A percentile compares a stretch with the other conserved stretches of the same genome.
Conservation (phyloP, 768 basidiomycete species). For the Suillus discolor region DNA sequence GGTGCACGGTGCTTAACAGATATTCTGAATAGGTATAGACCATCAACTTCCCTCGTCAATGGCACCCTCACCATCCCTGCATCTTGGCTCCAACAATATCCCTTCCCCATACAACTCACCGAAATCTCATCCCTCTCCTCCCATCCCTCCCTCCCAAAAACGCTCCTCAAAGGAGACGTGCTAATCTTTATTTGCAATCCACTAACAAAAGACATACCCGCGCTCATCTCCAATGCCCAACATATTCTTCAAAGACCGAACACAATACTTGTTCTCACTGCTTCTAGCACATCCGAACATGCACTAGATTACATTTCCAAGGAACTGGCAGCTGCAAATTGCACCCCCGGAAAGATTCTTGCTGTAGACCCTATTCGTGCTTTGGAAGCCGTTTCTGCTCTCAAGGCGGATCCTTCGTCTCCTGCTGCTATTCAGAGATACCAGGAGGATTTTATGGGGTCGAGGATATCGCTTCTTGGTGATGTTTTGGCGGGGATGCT, state of each 20-base stretch:
- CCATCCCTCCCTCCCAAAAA: slow-evolving; percentile 18
- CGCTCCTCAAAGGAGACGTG: slow-evolving; percentile 51
- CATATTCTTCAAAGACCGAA: slow-evolving; percentile 39
- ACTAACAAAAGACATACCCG: slow-evolving; percentile 47
- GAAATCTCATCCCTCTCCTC: slow-evolving; percentile 36
- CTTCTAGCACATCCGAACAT: slow-evolving; percentile 24
- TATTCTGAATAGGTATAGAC: slow-evolving; percentile 22
- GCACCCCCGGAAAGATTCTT: slow-evolving; percentile 36
- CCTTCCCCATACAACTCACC: slow-evolving; percentile 48
- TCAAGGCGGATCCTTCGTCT: slow-evolving; percentile 50
- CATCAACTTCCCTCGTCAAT: slow-evolving; percentile 18
- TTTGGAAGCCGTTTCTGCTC: slow-evolving; percentile 47
- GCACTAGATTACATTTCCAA: slow-evolving; percentile 21
- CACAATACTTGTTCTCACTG: slow-evolving; percentile 46
- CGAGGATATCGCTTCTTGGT: slow-evolving; percentile 55
- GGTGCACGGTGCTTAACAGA: background rate
- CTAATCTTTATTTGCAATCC: slow-evolving; percentile 69
- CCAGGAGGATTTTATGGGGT: slow-evolving; percentile 62
- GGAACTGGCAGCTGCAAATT: slow-evolving; percentile 24
- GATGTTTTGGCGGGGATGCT: slow-evolving; percentile 36
- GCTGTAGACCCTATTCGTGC: slow-evolving; percentile 65
- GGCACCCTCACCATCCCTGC: slow-evolving; percentile 46
- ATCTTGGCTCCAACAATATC: slow-evolving; percentile 58
- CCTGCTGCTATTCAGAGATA: slow-evolving; percentile 59
- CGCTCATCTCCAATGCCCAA: slow-evolving; percentile 30